Evolutionary conservation across 371 early-diverging fungal genomes (phyloP), one percentile per base, ranked within the genome.

Genomic region (Apophysomyces sp.): DNA sequence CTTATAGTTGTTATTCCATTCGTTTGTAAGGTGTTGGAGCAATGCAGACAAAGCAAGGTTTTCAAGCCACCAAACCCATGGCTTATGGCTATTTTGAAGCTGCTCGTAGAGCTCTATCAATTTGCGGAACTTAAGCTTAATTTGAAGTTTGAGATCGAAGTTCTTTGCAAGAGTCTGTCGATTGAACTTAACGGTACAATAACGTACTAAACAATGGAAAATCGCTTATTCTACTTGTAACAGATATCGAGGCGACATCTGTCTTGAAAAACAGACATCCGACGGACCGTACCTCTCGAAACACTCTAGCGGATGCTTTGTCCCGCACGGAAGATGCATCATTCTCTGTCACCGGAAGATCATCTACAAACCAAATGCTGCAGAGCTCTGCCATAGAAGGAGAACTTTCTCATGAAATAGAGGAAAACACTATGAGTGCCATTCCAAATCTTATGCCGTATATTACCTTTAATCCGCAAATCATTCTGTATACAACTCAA

Each of bases 1-100:
- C 79, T 98, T 51, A 94, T 95, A 71, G 96, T 97, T 1, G 95
- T 93, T 2, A 95, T 99, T 58, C 99, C 99, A 5, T 99, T 99
- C 72, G 96, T 96, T 12, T 98, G 98, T 80, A 97, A 97, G 73
- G 94, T 98, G 0, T 75, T 98, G 52, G 95, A 96, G 67, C 96
- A 97, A 69, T 86, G 91, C 57, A 83, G 80, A 30, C 81, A 85
- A 54, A 92, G 92, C 71, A 88, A 81, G 29, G 92, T 97, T 1
- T 99, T 98, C 79, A 86, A 86, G 34, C 96, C 97, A 11, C 97
- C 97, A 11, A 98, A 97, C 74, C 99, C 99, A 6, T 99, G 98
- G 98, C 71, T 98, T 51, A 96, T 98, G 91, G 93, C 94, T 21
- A 94, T 95, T 54, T 80, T 99, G 76, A 87, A 86, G 51, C 76